Percentiles rank a stretch among this genome's conserved stretches.
phyloP scores from a whole-genome alignment of 352 stramenopile genomes.

The Phytophthora citricola region DNA sequence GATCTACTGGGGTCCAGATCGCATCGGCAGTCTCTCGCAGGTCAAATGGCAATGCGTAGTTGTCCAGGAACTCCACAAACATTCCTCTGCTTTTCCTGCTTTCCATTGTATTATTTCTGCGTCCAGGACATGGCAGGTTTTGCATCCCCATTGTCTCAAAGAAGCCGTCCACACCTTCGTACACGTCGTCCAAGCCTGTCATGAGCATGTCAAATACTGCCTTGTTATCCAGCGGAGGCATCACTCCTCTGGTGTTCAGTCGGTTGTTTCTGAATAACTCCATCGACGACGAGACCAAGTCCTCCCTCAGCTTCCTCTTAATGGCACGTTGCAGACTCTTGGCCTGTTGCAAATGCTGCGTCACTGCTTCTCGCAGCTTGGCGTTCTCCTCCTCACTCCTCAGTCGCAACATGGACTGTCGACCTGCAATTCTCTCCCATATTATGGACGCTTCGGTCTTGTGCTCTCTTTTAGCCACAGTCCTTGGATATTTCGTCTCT shows the following conservation, averaged over 20 bases:
- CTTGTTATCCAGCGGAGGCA: slow-evolving; percentile 25
- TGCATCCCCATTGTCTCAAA: slow-evolving; percentile 14
- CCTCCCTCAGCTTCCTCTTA: slow-evolving; percentile 24
- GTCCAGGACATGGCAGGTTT: slow-evolving; percentile 15
- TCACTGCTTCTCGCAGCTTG: slow-evolving; percentile 15
- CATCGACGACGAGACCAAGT: slow-evolving; percentile 18
- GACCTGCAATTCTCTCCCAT: slow-evolving; percentile 29
- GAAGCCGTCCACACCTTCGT: slow-evolving; percentile 14
- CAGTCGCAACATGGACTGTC: slow-evolving; percentile 23
- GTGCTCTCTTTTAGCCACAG: slow-evolving; percentile 1
- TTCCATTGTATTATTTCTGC: slow-evolving; percentile 11
- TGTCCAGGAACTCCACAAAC: slow-evolving; percentile 31
- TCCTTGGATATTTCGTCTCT: background rate
- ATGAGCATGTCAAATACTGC: slow-evolving; percentile 25
- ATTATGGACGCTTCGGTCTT: slow-evolving; percentile 23
- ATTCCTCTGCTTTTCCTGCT: background rate
- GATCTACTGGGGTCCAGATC: slow-evolving; percentile 19
- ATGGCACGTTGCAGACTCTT: slow-evolving; percentile 29
- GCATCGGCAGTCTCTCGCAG: slow-evolving; percentile 15
- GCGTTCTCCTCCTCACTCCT: slow-evolving; percentile 25
- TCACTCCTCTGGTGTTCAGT: slow-evolving; percentile 21
- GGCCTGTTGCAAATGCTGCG: slow-evolving; percentile 24
- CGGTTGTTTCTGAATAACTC: slow-evolving; percentile 12
- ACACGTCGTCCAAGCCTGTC: slow-evolving; percentile 15
- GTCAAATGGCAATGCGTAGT: slow-evolving; percentile 28